Evolutionary conservation across 2,329 filamentous ascomycete species (phyloP).

Genomic region (Cordyceps sp.): DNA sequence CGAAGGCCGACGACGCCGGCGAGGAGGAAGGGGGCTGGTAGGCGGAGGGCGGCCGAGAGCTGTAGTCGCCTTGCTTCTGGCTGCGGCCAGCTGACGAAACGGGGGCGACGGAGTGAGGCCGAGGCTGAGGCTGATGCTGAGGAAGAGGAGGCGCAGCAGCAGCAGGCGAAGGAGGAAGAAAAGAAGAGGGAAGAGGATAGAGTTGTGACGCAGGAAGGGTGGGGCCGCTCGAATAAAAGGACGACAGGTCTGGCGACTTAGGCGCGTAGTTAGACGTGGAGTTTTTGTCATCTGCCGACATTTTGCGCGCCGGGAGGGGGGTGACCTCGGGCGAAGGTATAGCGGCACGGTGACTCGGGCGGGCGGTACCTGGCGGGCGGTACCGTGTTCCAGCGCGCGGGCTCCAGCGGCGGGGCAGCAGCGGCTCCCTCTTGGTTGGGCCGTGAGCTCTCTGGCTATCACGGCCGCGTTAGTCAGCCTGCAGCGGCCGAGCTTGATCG

Average conservation of each 20-base stretch:
- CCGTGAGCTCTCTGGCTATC: too few species aligned
- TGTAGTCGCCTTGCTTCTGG: constrained; percentile 14
- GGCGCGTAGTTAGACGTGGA: constrained; percentile 29
- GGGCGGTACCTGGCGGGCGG: too few species aligned
- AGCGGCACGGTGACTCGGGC: too few species aligned
- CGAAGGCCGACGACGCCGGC: constrained; percentile 11
- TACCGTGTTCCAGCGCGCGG: too few species aligned
- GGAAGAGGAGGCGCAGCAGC: background rate
- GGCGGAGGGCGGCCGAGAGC: constrained; percentile 12
- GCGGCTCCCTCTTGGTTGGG: too few species aligned
- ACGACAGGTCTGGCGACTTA: constrained; percentile 42
- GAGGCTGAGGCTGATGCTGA: background rate
- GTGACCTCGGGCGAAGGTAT: too few species aligned
- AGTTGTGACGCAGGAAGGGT: constrained; percentile 6
- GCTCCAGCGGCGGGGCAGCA: too few species aligned
- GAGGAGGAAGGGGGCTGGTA: constrained; percentile 9
- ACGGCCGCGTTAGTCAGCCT: too few species aligned
- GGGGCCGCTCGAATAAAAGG: constrained; percentile 28
- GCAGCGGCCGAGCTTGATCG: too few species aligned
- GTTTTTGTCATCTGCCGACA: constrained; percentile 30
- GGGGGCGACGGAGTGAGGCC: background rate
- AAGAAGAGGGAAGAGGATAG: constrained; percentile 1
- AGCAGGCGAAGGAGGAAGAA: background rate
- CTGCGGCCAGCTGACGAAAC: background rate
- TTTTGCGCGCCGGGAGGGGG: too few species aligned